Conservation (phyloP, 2,329 filamentous ascomycete genomes). For the Paecilomyces variotii region DNA sequence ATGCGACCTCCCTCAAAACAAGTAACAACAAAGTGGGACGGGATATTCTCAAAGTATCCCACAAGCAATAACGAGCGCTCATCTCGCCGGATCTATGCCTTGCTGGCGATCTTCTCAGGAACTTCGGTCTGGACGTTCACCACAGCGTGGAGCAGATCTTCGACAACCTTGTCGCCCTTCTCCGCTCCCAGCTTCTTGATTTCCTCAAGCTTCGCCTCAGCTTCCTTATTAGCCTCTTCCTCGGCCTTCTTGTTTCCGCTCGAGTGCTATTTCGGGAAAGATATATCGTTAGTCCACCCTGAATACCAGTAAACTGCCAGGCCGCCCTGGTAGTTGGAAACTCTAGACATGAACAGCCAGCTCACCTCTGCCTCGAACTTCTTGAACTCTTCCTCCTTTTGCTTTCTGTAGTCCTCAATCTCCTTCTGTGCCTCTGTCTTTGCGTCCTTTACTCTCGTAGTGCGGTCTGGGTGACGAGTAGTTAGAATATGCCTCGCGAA, state of each 20-base stretch:
- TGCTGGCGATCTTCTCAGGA: slow-evolving; percentile 40
- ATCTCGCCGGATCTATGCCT: slow-evolving; percentile 17
- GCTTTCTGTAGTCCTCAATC: slow-evolving; percentile 81
- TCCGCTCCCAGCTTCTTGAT: slow-evolving; percentile 76
- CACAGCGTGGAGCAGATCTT: slow-evolving; percentile 77
- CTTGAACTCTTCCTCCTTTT: slow-evolving; percentile 93
- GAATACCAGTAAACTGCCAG: neutral
- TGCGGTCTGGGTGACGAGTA: slow-evolving; percentile 57
- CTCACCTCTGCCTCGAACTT: slow-evolving; percentile 75
- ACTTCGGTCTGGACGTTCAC: slow-evolving; percentile 71
- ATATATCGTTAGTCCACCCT: neutral
- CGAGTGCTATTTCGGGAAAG: slow-evolving; percentile 59
- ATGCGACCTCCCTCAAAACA: neutral
- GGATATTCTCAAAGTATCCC: neutral
- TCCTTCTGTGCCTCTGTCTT: slow-evolving; percentile 96
- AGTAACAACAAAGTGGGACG: neutral
- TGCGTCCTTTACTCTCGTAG: slow-evolving; percentile 94
- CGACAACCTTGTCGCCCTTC: slow-evolving; percentile 69
- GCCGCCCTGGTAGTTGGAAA: neutral
- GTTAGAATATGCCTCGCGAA: slow-evolving; percentile 5
- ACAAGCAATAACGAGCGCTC: neutral
- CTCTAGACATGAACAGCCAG: neutral
- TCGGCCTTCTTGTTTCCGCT: slow-evolving; percentile 82
- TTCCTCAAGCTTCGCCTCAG: slow-evolving; percentile 70
- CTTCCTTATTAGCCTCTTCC: slow-evolving; percentile 70